Conservation (phyloP, 176 grass and related monocot genomes). For the Avena atlantica region DNA sequence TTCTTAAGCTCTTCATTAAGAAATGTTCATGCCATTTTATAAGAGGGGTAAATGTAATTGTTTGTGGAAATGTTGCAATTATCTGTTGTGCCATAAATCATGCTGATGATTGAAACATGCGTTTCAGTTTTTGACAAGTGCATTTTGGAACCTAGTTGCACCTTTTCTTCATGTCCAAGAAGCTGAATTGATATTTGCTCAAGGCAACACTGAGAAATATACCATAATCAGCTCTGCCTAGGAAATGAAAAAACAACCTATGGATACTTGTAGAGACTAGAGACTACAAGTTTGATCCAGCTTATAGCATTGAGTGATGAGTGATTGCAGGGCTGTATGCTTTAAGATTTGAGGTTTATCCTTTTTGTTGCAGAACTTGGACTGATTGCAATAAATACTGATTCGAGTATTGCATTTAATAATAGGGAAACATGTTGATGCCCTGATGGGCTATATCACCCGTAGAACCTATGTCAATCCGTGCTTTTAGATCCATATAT, state of each 20-base stretch:
- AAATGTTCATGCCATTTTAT: background rate
- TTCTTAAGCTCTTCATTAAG: slow-evolving; percentile 29
- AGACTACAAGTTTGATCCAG: slow-evolving; percentile 15
- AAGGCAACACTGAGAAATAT: slow-evolving; percentile 16
- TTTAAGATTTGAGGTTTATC: slow-evolving; percentile 12
- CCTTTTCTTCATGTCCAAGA: background rate
- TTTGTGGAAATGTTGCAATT: slow-evolving; percentile 30
- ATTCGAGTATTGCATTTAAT: slow-evolving; percentile 11
- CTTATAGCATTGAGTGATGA: slow-evolving; percentile 17
- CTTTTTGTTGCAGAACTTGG: background rate
- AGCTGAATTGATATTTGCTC: background rate
- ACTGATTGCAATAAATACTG: background rate
- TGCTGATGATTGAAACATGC: slow-evolving; percentile 19
- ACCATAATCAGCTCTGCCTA: background rate
- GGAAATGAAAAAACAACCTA: slow-evolving; percentile 6
- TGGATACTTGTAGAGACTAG: background rate
- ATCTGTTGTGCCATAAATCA: slow-evolving; percentile 9
- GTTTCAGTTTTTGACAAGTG: slow-evolving; percentile 25
- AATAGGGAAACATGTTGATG: slow-evolving; percentile 5
- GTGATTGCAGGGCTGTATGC: slow-evolving; percentile 27
- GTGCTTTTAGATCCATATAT: slow-evolving; percentile 2
- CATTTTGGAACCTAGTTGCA: slow-evolving; percentile 16
- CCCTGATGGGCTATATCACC: background rate
- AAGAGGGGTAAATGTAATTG: slow-evolving; percentile 15
- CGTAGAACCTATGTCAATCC: background rate